Percentiles rank a stretch among this genome's conserved stretches.
These are phyloP conservation scores for Aspergillus vadensis DNA, from an alignment of 2,329 filamentous ascomycete species.

Conservation along the genomic window DNA sequence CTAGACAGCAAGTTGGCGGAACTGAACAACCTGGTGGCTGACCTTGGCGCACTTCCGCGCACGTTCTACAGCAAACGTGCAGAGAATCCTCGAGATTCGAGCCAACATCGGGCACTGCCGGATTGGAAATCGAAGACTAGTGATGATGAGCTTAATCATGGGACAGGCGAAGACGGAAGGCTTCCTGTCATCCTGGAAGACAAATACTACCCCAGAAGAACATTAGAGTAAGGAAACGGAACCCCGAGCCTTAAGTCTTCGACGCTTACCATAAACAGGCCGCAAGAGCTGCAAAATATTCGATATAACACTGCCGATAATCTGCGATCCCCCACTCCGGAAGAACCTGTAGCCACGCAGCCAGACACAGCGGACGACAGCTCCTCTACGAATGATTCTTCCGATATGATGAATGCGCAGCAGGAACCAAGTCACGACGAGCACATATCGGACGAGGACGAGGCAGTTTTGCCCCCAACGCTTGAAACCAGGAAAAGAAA, in stretches of 20 bases:
- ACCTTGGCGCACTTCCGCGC: constrained; percentile 52
- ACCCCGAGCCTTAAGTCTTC: neutral
- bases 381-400: neutral
- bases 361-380: constrained; percentile 39
- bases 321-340: constrained; percentile 35
- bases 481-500: constrained; percentile 37
- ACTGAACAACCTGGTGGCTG: constrained; percentile 55
- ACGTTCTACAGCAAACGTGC: constrained; percentile 26
- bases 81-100: constrained; percentile 15
- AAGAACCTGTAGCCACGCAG: constrained; percentile 53
- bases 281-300: constrained; percentile 39
- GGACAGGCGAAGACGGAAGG: constrained; percentile 37
- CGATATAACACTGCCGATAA: constrained; percentile 26
- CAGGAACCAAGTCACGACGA: constrained; percentile 11
- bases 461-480: constrained; percentile 29
- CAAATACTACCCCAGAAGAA: constrained; percentile 59
- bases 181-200: constrained; percentile 63
- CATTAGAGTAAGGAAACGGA: constrained; percentile 53
- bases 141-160: constrained; percentile 20
- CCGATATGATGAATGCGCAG: constrained; percentile 6
- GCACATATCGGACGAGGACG: constrained; percentile 13
- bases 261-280: constrained; percentile 26
- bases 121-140: constrained; percentile 19
- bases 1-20: constrained; percentile 61
- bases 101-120: constrained; percentile 11